These are phyloP conservation scores for Phycomyces nitens DNA, from an alignment of 192 early-diverging fungal genomes.

Conservation along the genomic window DNA sequence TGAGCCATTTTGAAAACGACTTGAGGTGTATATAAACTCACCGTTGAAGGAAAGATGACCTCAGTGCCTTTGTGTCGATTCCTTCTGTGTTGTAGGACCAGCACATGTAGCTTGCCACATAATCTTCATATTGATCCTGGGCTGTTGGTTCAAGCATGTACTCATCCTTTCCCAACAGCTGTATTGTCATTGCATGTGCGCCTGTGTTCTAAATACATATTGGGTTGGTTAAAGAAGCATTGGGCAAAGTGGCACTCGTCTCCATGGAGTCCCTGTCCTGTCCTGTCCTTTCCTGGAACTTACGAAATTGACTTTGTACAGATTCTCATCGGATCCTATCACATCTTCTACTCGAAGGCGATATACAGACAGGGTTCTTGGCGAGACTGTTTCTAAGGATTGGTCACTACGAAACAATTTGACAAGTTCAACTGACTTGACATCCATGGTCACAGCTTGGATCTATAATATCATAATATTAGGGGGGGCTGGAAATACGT, in stretches of 20 bases:
- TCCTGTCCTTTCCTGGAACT: conserved; percentile 10
- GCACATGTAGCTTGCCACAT: conserved; percentile 92
- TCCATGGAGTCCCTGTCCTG: too few relatives aligned
- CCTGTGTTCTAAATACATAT: conserved; percentile 44
- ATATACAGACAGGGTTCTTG: conserved; percentile 20
- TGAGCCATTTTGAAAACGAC: neutral
- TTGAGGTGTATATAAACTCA: conserved; percentile 36
- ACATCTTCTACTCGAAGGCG: conserved; percentile 24
- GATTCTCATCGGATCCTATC: conserved; percentile 31
- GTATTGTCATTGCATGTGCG: conserved; percentile 72
- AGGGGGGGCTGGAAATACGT: too few relatives aligned
- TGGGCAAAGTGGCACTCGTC: neutral
- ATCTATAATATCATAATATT: neutral
- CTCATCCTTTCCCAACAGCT: conserved; percentile 88
- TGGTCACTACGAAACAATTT: conserved; percentile 58
- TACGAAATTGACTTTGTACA: conserved; percentile 32
- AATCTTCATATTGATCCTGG: conserved; percentile 94
- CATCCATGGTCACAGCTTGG: conserved; percentile 43
- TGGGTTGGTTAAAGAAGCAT: neutral
- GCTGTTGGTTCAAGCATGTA: conserved; percentile 75
- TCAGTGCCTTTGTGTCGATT: conserved; percentile 47
- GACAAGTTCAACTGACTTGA: conserved; percentile 59
- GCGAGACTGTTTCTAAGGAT: conserved; percentile 3
- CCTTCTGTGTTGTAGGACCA: conserved; percentile 77
- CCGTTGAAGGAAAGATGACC: conserved; percentile 75